phyloP scores from a whole-genome alignment of 257 asterid species.

The Capsicum baccatum region DNA sequence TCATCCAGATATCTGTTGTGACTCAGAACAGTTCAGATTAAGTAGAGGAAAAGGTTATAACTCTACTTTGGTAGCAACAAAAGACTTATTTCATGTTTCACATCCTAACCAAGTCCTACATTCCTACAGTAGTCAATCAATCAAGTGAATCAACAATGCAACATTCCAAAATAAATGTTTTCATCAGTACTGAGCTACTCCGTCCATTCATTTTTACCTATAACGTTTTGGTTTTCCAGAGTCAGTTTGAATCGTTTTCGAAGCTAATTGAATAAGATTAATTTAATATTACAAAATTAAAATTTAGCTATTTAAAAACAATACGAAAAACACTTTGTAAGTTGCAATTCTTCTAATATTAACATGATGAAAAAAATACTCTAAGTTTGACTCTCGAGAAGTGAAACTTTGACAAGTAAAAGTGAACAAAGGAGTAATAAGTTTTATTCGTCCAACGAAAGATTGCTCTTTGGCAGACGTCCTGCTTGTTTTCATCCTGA shows the following conservation, averaged over 20 bases:
- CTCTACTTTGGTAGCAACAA: background rate
- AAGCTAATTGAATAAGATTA: too few species aligned
- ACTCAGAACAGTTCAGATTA: background rate
- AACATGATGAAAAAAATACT: too few species aligned
- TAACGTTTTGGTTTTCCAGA: too few species aligned
- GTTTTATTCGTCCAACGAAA: background rate
- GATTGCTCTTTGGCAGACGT: background rate
- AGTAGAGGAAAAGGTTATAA: background rate
- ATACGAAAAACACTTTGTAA: too few species aligned
- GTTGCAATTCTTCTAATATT: too few species aligned
- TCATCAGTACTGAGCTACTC: background rate
- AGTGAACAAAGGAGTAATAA: background rate
- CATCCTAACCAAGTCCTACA: background rate
- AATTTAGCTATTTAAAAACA: too few species aligned
- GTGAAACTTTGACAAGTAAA: too few species aligned
- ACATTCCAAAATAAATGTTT: background rate
- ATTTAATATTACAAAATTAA: too few species aligned
- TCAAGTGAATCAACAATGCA: background rate
- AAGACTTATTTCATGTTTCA: slow-evolving; percentile 17
- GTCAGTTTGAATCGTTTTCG: too few species aligned
- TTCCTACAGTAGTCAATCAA: background rate
- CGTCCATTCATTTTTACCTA: too few species aligned
- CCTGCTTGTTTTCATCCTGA: background rate
- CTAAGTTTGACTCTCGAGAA: too few species aligned
- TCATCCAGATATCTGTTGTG: background rate